A percentile compares a stretch with the other conserved stretches of the same genome.
These are phyloP conservation scores for Alternaria sp. DNA, from an alignment of 2,329 filamentous ascomycete genomes.

Conservation along the genomic window DNA sequence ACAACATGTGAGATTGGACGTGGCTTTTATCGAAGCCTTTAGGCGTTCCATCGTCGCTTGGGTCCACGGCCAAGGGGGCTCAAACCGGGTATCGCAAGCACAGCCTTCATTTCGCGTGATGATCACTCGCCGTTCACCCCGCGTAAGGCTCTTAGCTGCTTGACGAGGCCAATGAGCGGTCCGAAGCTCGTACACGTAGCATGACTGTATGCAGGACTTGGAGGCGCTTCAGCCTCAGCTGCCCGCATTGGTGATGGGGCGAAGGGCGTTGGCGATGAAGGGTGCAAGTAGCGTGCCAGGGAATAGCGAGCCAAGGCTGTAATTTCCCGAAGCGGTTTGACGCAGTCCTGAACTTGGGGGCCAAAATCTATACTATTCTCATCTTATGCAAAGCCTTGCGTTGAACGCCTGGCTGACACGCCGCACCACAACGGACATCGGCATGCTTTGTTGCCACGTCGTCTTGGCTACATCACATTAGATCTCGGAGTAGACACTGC, in stretches of 20 bases:
- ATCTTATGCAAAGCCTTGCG: not conserved
- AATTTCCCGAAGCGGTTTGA: constrained; percentile 15
- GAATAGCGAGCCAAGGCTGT: constrained; percentile 29
- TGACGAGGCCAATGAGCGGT: constrained; percentile 12
- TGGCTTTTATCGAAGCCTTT: constrained; percentile 13
- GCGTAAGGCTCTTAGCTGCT: constrained; percentile 6
- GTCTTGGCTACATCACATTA: not conserved
- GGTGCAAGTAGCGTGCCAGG: constrained; percentile 22
- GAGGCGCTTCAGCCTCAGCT: constrained; percentile 20
- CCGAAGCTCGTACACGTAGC: constrained; percentile 1
- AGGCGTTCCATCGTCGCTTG: constrained; percentile 23
- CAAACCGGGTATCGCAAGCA: constrained; percentile 17
- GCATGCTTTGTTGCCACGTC: not conserved
- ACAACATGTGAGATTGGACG: not conserved
- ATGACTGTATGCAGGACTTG: not conserved
- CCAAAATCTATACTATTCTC: constrained; percentile 2
- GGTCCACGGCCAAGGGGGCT: constrained; percentile 13
- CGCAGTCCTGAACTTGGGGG: constrained; percentile 11
- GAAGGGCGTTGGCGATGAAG: constrained; percentile 2
- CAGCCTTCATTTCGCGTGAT: constrained; percentile 24
- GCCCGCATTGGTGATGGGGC: not conserved
- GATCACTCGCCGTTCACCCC: constrained; percentile 11
- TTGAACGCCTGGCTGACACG: not conserved
- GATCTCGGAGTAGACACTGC: not conserved
- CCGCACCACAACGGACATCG: not conserved